phyloP scores from a whole-genome alignment of 169 alveolate species.

The Plasmodium inui region DNA sequence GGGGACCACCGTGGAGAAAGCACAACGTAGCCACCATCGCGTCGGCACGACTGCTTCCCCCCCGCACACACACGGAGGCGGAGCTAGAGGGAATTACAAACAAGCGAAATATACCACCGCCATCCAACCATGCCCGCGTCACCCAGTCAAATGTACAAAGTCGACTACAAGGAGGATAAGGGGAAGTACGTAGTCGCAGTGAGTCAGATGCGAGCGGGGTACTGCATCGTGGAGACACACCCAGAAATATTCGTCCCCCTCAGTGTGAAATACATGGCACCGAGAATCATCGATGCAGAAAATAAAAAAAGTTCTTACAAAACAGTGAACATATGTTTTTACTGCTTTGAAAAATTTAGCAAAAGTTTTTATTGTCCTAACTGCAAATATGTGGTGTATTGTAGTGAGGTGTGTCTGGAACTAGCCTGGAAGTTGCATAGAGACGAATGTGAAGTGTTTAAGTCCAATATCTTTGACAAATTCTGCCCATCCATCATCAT shows the following conservation, averaged over 20 bases:
- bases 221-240: constrained; percentile 56
- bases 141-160: constrained; percentile 22
- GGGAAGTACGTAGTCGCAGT: constrained; percentile 61
- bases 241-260: constrained; percentile 56
- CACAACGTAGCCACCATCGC: not conserved
- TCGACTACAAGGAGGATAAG: constrained; percentile 50
- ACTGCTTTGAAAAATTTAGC: constrained; percentile 58
- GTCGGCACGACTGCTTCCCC: not conserved
- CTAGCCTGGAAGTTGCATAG: constrained; percentile 64
- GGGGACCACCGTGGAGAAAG: not conserved
- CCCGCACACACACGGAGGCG: not conserved
- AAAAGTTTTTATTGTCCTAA: constrained; percentile 58
- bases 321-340: constrained; percentile 48
- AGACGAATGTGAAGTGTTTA: constrained; percentile 65
- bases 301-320: constrained; percentile 28
- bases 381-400: constrained; percentile 61
- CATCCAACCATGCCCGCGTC: not conserved
- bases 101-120: not conserved
- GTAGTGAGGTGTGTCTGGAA: constrained; percentile 59
- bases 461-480: constrained; percentile 58
- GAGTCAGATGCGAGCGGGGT: constrained; percentile 52
- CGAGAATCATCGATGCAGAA: constrained; percentile 38
- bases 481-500: constrained; percentile 58
- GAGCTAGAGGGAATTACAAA: not conserved
- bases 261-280: constrained; percentile 63